Conservation (phyloP, 1,284 basidiomycete species). For the Boletellus deceptivus region DNA sequence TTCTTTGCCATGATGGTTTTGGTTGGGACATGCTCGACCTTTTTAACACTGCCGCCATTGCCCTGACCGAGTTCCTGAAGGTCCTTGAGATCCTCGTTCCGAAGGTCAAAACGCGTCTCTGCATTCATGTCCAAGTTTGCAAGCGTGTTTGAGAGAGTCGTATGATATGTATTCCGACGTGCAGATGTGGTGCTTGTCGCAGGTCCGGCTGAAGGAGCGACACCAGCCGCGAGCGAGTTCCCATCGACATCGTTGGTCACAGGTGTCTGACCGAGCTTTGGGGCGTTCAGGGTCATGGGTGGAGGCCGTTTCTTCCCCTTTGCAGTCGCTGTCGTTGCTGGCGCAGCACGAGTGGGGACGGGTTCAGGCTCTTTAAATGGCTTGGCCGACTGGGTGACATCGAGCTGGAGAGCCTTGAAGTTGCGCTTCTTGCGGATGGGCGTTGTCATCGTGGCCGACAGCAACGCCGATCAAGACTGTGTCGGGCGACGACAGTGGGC, state of each 20-base stretch:
- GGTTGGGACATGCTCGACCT: conserved; percentile 90
- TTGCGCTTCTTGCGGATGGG: conserved; percentile 77
- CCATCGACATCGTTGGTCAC: conserved; percentile 39
- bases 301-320: conserved; percentile 61
- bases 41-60: conserved; percentile 97
- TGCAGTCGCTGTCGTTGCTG: conserved; percentile 30
- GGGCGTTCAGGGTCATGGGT: conserved; percentile 53
- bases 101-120: conserved; percentile 73
- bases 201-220: conserved; percentile 41
- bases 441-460: conserved; percentile 34
- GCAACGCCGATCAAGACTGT: background rate
- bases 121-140: conserved; percentile 73
- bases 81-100: conserved; percentile 81
- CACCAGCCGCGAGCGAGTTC: conserved; percentile 38
- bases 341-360: conserved; percentile 38
- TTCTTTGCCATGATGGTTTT: conserved; percentile 94
- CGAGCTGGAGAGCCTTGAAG: conserved; percentile 72
- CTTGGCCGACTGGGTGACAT: conserved; percentile 47
- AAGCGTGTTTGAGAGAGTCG: conserved; percentile 69
- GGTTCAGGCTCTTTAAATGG: conserved; percentile 37
- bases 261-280: conserved; percentile 45
- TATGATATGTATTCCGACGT: conserved; percentile 64
- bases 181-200: conserved; percentile 40
- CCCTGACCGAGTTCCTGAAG: conserved; percentile 90
- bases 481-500: conserved; percentile 7